phyloP scores from a whole-genome alignment of 2,329 filamentous ascomycete species.

The Purpureocillium lavendulum region DNA sequence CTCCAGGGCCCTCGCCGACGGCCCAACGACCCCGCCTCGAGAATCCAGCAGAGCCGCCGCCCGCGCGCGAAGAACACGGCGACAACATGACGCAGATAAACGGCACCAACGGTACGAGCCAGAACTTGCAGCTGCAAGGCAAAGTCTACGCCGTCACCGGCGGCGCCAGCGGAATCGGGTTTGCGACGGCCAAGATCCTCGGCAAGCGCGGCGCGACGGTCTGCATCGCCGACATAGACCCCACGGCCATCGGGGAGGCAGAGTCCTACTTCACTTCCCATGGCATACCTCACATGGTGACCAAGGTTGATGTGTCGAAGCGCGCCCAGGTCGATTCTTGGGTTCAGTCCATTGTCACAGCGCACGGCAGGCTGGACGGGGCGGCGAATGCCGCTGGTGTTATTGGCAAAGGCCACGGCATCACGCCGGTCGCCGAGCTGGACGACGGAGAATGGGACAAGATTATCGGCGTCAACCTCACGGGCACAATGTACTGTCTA shows the following conservation, averaged over 20 bases:
- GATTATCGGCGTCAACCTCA: slow-evolving; percentile 37
- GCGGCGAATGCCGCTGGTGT: slow-evolving; percentile 46
- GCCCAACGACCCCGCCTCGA: neutral
- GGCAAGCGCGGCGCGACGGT: slow-evolving; percentile 24
- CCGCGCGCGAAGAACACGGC: neutral
- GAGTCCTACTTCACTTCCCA: slow-evolving; percentile 18
- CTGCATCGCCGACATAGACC: slow-evolving; percentile 27
- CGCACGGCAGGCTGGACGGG: slow-evolving; percentile 41
- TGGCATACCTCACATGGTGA: slow-evolving; percentile 19
- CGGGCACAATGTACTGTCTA: slow-evolving; percentile 40
- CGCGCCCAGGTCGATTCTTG: slow-evolving; percentile 39
- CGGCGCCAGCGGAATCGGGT: slow-evolving; percentile 29
- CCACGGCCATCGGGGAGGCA: slow-evolving; percentile 20
- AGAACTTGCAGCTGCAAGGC: slow-evolving; percentile 4
- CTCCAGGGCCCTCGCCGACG: no score
- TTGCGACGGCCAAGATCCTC: slow-evolving; percentile 30
- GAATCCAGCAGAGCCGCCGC: neutral
- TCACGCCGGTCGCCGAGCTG: slow-evolving; percentile 29
- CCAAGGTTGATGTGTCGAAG: slow-evolving; percentile 37
- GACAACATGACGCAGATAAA: neutral
- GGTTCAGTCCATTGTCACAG: slow-evolving; percentile 32
- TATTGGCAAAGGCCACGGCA: slow-evolving; percentile 33
- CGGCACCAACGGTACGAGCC: neutral
- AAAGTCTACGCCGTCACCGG: slow-evolving; percentile 23
- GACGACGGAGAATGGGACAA: slow-evolving; percentile 37